Base-by-base conservation (phyloP, 2,329 filamentous ascomycete species). In the Talaromyces pinophilus region DNA sequence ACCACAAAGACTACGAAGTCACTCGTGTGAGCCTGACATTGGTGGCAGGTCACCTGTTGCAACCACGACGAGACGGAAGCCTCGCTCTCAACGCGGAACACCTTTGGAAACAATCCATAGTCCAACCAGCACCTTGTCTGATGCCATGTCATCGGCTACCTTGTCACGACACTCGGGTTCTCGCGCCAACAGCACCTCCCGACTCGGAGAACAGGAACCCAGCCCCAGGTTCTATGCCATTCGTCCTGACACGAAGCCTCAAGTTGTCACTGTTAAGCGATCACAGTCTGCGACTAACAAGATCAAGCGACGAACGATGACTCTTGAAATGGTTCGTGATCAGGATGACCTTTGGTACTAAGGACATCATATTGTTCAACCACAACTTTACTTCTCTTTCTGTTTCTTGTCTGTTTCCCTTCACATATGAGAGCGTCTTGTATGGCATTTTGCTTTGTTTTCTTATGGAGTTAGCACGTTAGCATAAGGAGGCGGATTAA, bases 301-400 rank as follows among this genome's bases (percentile, higher is more conserved):
- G 69, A 70, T 28, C 59, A 71, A 42, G 72, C 67, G 59, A 67
- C 71, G 65, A n/a, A 67, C 11, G 67, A 68, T 78, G 72, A 78
- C 77, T 46, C 68, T 74, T 63, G 70, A 72, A 0, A 79, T 79
- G 77, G 77, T 79, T 5, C 75, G 76, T 25, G 73, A 77, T 64
- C 68, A 73, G 11, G 77, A 79, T 10, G 76, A 78, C 44, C 70
- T 79, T 25, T 78, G 73, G 62, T 78, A 63, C 70, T 61, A 25
- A 42, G 25, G 25, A 15, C 22, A 19, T 22, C 13, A 22, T 22
- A 22, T 38, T 10, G 4, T 22, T 38, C 28, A 22, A 17, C 17
- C 30, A 46, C 44, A 63, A 38, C 22, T 64, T 38, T 48, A 50
- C 42, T 11, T 48, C 6, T 25, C 17, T 38, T 28, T 19, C 25